Evolutionary conservation across 2,329 filamentous ascomycete species (phyloP), one percentile per base, ranked within the genome.

Genomic region (Ophiostoma sp.): DNA sequence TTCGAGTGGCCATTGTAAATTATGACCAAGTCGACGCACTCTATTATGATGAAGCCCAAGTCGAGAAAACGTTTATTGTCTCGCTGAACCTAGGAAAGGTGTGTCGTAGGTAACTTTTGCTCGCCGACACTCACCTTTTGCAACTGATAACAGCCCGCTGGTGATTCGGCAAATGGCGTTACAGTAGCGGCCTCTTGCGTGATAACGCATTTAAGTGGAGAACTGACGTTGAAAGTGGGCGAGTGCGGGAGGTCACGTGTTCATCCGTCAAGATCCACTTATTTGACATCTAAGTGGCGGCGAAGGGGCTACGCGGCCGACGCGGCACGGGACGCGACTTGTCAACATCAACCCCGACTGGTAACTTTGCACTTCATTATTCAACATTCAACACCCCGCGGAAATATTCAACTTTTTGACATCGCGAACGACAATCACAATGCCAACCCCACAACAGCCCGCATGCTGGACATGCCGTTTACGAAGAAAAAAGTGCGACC

Each of bases 141-240:
- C 15, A 31, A 59, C 36, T 28, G 63, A 31, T 48, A 63, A 63
- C 28, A 59, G 55, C 55, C 9, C 59, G 59, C 59, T 33, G 15
- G 28, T 59, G 55, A 59, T 63, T 63, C 59, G 63, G n/a, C 63
- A 48, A 48, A 66, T 66, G 63, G 63, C 63, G 63, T 66, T 66
- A 66, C 63, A 48, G 22, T 12, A 66, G 39, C 22, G 11, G 36
- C 22, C n/a, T 66, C 63, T 66, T 66, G 63, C 63, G 63, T 66
- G 63, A 66, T 66, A 66, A 5, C 63, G 25, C 9, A 31, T 28
- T 19, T 36, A 48, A 48, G 63, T 48, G 63, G 63, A 19, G 55
- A 31, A 7, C 6, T 48, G 5, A 25, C 19, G 33, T n/a, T 42
- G 3, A 15, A 48, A 31, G 63, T 63, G 59, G 59, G 33, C 42